Conservation (phyloP, 495 filamentous ascomycete genomes). For the Xylaria intraflava region DNA sequence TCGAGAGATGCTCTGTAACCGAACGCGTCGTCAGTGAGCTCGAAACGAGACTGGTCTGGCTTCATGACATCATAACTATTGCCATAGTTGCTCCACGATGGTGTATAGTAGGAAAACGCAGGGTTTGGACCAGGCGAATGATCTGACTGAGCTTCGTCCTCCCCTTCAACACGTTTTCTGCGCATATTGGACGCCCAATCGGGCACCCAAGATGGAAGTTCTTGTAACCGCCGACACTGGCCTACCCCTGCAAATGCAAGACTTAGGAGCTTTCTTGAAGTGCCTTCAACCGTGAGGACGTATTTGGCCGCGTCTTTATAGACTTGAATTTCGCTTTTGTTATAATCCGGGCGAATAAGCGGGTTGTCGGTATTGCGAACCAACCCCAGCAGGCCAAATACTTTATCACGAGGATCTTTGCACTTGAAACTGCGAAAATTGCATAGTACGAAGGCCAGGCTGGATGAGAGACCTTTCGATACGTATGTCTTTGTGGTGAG, state of each 20-base stretch:
- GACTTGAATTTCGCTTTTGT: constrained; percentile 3
- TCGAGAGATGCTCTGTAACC: constrained; percentile 4
- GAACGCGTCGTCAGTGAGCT: not conserved
- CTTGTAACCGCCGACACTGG: constrained; percentile 1
- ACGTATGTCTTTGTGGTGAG: not conserved
- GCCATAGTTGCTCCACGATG: not conserved
- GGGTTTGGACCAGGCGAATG: not conserved
- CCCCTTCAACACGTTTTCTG: not conserved
- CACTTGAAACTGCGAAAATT: constrained; percentile 7
- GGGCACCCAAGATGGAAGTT: constrained; percentile 6
- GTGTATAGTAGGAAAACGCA: not conserved
- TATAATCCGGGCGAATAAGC: constrained; percentile 6
- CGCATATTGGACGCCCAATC: constrained; percentile 7
- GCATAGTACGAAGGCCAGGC: constrained; percentile 1
- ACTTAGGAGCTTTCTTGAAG: constrained; percentile 2
- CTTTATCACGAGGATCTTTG: constrained; percentile 11
- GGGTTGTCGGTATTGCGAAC: not conserved
- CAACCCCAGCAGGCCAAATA: constrained; percentile 2
- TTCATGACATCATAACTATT: constrained; percentile 1
- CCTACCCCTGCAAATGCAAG: constrained; percentile 6
- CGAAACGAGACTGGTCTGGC: not conserved
- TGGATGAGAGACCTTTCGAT: not conserved
- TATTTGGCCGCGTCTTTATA: constrained; percentile 6
- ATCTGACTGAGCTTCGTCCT: not conserved
- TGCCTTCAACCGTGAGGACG: constrained; percentile 2